Base-by-base conservation (phyloP, 768 basidiomycete species). In the Podaxis carcinomalis region DNA sequence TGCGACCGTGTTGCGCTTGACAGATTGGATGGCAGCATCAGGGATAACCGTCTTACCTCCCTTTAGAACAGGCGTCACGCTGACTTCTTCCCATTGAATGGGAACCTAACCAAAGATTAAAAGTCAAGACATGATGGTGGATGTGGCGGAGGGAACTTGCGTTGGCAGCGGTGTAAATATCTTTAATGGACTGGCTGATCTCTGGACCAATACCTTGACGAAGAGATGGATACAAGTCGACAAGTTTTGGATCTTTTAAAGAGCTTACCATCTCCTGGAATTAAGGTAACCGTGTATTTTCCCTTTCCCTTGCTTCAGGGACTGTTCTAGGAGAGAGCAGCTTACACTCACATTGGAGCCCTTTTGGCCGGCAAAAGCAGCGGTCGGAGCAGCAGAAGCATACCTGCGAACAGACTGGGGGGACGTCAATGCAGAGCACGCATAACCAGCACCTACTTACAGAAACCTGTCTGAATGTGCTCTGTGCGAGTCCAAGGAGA, bases 31-130 rank as follows among this genome's bases (percentile, higher is more conserved):
- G 36, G 97, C 95, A 61, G 75, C 75, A 64, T 97, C 94, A 32
- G 97, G 97, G 70, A 99, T 98, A 63, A 93, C 93, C 52, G 95
- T 97, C 82, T 98, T 97, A 53, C 97, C 97, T 62, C 88, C 89
- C 75, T 94, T 93, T 61, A 98, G 78, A 57, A 96, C 84, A 11
- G 97, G 97, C 5, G 93, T 90, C 51, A 99, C 97, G 72, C 89
- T 92, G 74, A 98, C 96, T 77, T 98, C 97, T 74, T 99, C 97
- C 97, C 97, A 99, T 77, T 93, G 84, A 68, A 99, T 97, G 49
- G 97, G 97, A 25, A 97, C 96, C 94, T 96, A 62, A 36, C 36
- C 35, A 56, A n/a, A 40, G 35, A 36, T 54, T n/a, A 32, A 11
- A 51, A 23, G 42, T 65, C 23, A 62, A 47, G 55, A 21, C 27